phyloP scores from a whole-genome alignment of 495 filamentous ascomycete species.

The Aspergillus nidulans region DNA sequence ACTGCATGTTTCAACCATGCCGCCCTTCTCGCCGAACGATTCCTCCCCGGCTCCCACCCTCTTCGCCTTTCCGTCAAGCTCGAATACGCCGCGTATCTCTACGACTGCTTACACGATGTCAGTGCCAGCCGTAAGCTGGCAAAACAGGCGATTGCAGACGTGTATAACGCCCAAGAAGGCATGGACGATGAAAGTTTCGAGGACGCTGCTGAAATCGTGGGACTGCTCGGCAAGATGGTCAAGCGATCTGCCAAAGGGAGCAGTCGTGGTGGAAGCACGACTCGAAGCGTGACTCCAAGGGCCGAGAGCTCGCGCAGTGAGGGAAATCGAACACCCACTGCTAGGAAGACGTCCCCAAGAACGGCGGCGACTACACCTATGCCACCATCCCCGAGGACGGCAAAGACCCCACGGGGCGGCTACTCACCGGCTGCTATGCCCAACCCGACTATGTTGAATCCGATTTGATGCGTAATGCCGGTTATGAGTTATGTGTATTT shows the following conservation, averaged over 20 bases:
- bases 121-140: constrained; percentile 70
- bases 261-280: constrained; percentile 30
- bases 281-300: constrained; percentile 22
- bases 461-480: constrained; percentile 27
- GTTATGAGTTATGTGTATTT: constrained; percentile 4
- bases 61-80: constrained; percentile 86
- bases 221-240: constrained; percentile 71
- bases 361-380: constrained; percentile 11
- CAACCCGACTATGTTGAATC: constrained; percentile 39
- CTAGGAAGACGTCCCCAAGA: constrained; percentile 3
- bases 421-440: constrained; percentile 29
- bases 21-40: constrained; percentile 61
- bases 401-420: not conserved
- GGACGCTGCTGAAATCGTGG: constrained; percentile 71
- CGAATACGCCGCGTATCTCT: constrained; percentile 91
- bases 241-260: constrained; percentile 52
- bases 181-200: constrained; percentile 89
- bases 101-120: constrained; percentile 84
- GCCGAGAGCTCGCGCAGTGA: constrained; percentile 30
- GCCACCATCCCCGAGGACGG: constrained; percentile 16
- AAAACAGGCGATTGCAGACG: constrained; percentile 78
- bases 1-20: constrained; percentile 78
- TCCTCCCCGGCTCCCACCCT: constrained; percentile 83
- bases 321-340: constrained; percentile 26
- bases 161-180: constrained; percentile 83